phyloP scores from a whole-genome alignment of 2,329 filamentous ascomycete genomes.

The Hyphodiscus sp. region DNA sequence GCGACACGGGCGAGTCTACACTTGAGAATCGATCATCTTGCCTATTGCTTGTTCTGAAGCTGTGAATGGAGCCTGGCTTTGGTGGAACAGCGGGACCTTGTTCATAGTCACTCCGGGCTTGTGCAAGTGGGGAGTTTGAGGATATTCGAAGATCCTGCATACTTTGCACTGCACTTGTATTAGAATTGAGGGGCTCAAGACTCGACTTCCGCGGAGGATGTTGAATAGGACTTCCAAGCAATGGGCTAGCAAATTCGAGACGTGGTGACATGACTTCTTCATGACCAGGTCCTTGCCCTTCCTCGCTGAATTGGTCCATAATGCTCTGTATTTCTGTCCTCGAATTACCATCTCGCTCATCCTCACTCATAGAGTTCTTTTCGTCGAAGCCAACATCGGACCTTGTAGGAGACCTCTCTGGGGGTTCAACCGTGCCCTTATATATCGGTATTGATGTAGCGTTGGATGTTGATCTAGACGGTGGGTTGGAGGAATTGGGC shows the following conservation, averaged over 20 bases:
- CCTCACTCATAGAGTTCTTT: conserved; percentile 50
- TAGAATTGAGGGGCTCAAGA: conserved; percentile 58
- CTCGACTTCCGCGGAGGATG: conserved; percentile 84
- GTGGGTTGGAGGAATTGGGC: conserved; percentile 34
- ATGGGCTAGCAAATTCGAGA: conserved; percentile 73
- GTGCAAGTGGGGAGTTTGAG: conserved; percentile 9
- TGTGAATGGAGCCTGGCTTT: conserved; percentile 29
- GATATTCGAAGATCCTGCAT: conserved; percentile 26
- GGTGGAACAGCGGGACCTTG: conserved; percentile 36
- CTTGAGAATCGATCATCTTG: conserved; percentile 41
- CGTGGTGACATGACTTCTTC: conserved; percentile 91
- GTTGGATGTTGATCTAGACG: conserved; percentile 32
- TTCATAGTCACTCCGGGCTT: conserved; percentile 23
- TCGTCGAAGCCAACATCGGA: conserved; percentile 53
- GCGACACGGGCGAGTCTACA: conserved; percentile 33
- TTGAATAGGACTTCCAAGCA: conserved; percentile 57
- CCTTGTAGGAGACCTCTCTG: conserved; percentile 44
- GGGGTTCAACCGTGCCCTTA: conserved; percentile 32
- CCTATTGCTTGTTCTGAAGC: conserved; percentile 20
- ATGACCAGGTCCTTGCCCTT: conserved; percentile 61
- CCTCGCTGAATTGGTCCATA: conserved; percentile 89
- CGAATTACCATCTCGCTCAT: conserved; percentile 62
- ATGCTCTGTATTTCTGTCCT: conserved; percentile 91
- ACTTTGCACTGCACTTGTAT: conserved; percentile 18
- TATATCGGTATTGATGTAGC: conserved; percentile 28